A percentile compares a stretch with the other conserved stretches of the same genome.
Evolutionary conservation across 495 filamentous ascomycete species (phyloP).

Genomic region (Sphaerosporella brunnea): DNA sequence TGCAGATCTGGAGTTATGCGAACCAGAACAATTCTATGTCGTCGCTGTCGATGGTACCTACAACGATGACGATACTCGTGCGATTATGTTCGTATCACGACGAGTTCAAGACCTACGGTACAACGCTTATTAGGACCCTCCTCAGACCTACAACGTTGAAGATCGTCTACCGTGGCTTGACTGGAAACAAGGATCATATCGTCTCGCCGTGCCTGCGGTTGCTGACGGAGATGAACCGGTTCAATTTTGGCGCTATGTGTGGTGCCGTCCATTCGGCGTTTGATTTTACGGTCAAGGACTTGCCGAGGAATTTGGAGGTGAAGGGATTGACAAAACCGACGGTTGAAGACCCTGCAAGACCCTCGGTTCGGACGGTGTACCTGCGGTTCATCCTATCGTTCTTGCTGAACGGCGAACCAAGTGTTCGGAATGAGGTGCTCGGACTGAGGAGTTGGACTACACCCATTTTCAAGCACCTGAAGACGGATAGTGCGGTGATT

Average conservation of each 20-base stretch:
- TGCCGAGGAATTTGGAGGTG: conserved; percentile 19
- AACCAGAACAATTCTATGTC: conserved; percentile 19
- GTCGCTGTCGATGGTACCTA: conserved; percentile 13
- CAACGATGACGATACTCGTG: conserved; percentile 16
- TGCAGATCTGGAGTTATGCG: conserved; percentile 23
- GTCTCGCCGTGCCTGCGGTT: conserved; percentile 19
- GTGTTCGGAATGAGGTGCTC: conserved; percentile 20
- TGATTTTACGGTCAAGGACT: conserved; percentile 24
- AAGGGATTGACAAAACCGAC: conserved; percentile 6
- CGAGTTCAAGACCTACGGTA: conserved; percentile 15
- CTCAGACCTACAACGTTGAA: conserved; percentile 18
- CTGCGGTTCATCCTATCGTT: conserved; percentile 25
- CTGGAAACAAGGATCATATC: conserved; percentile 16
- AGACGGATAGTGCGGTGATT: conserved; percentile 16
- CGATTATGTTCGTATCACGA: conserved; percentile 25
- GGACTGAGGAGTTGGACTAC: conserved; percentile 20
- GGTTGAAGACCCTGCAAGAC: conserved; percentile 12
- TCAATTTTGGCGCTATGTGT: conserved; percentile 21
- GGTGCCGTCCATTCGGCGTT: conserved; percentile 17
- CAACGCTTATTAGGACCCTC: conserved; percentile 17
- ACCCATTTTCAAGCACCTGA: conserved; percentile 24
- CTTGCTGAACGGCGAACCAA: conserved; percentile 22
- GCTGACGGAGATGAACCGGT: conserved; percentile 25
- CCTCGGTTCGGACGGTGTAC: conserved; percentile 20
- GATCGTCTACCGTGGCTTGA: conserved; percentile 20